These are phyloP conservation scores for Phascolomyces articulosus DNA, from an alignment of 371 early-diverging fungal species.

Conservation along the genomic window DNA sequence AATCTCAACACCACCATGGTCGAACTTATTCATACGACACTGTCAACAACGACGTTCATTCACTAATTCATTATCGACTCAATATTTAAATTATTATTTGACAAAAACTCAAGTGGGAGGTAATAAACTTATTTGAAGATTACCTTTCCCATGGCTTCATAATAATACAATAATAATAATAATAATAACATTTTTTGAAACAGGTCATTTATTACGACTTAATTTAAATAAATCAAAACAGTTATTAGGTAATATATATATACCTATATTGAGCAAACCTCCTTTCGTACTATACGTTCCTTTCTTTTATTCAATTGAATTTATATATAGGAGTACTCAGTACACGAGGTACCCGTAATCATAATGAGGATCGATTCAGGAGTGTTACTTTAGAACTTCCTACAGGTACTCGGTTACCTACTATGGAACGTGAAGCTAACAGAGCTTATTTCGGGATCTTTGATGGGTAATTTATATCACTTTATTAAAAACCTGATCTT, in stretches of 20 bases:
- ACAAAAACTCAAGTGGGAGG: constrained; percentile 6
- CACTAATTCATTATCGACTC: not conserved
- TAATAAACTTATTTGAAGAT: not conserved
- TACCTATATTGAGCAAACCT: constrained; percentile 30
- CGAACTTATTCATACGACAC: not conserved
- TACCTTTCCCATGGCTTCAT: not conserved
- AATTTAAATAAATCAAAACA: constrained; percentile 22
- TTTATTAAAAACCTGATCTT: too few relatives aligned
- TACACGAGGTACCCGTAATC: constrained; percentile 49
- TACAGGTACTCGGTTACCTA: constrained; percentile 4
- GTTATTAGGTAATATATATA: constrained; percentile 18
- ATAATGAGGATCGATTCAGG: constrained; percentile 51
- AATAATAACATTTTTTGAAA: not conserved
- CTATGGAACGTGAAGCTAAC: constrained; percentile 37
- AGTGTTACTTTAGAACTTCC: constrained; percentile 42
- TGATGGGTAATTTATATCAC: constrained; percentile 65
- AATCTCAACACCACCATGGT: not conserved
- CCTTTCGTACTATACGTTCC: not conserved
- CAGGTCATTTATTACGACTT: constrained; percentile 23
- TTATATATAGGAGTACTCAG: constrained; percentile 23
- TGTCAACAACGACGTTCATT: not conserved
- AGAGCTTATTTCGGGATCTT: constrained; percentile 56
- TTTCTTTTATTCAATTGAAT: not conserved
- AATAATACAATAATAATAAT: not conserved
- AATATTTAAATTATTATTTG: constrained; percentile 3